Evolutionary conservation across 495 filamentous ascomycete genomes (phyloP).

Genomic region (Hypoxylon intermedium): DNA sequence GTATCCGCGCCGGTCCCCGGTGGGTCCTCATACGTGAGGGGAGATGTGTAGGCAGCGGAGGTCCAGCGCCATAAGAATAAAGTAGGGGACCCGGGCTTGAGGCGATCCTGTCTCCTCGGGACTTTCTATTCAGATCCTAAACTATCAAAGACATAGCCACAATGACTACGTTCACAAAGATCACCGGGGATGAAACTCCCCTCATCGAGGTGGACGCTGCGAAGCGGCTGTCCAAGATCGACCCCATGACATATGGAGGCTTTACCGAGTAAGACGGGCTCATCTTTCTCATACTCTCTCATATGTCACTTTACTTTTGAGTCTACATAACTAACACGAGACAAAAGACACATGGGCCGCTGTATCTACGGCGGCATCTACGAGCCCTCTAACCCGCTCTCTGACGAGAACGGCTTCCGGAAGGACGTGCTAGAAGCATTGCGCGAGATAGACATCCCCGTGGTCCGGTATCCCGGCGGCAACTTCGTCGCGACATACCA

Average conservation of each 20-base stretch:
- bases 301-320: neutral
- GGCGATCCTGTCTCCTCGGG: neutral
- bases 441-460: conserved; percentile 73
- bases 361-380: conserved; percentile 89
- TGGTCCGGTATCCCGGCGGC: conserved; percentile 79
- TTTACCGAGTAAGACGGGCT: conserved; percentile 68
- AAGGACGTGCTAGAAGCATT: conserved; percentile 75
- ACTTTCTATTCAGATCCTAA: neutral
- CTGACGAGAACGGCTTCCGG: conserved; percentile 76
- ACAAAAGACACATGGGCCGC: conserved; percentile 74
- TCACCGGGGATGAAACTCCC: conserved; percentile 62
- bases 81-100: conserved; percentile 3
- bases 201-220: conserved; percentile 66
- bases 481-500: conserved; percentile 85
- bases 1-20: conserved; percentile 18
- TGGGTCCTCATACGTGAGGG: conserved; percentile 17
- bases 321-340: neutral
- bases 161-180: conserved; percentile 76
- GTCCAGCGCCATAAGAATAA: conserved; percentile 10
- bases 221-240: conserved; percentile 70
- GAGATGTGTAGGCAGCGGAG: neutral
- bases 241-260: conserved; percentile 75
- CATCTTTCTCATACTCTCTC: neutral
- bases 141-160: conserved; percentile 17
- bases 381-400: conserved; percentile 72